phyloP scores from a whole-genome alignment of 495 filamentous ascomycete species.

The Xylaria intraflava region DNA sequence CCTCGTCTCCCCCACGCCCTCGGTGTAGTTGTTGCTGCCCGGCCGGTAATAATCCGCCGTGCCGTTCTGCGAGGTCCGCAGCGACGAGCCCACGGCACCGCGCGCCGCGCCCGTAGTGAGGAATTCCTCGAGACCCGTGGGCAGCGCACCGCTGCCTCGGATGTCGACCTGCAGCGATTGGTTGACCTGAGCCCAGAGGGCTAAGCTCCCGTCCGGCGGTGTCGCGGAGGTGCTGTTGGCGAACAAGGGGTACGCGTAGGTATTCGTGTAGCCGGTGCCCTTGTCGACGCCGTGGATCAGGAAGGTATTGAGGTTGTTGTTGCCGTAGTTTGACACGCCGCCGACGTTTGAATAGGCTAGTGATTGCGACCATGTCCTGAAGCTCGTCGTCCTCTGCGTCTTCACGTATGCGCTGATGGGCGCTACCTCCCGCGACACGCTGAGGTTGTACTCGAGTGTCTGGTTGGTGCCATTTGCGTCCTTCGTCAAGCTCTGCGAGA shows the following conservation, averaged over 20 bases:
- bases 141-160: slow-evolving; percentile 53
- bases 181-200: slow-evolving; percentile 52
- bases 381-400: slow-evolving; percentile 41
- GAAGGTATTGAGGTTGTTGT: slow-evolving; percentile 57
- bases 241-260: slow-evolving; percentile 59
- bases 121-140: slow-evolving; percentile 51
- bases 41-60: slow-evolving; percentile 45
- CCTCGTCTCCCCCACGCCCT: slow-evolving; percentile 45
- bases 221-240: slow-evolving; percentile 50
- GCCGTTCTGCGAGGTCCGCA: slow-evolving; percentile 51
- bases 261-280: slow-evolving; percentile 32
- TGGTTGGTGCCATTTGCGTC: slow-evolving; percentile 50
- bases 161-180: slow-evolving; percentile 53
- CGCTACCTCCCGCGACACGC: slow-evolving; percentile 53
- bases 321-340: slow-evolving; percentile 49
- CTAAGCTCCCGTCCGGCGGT: slow-evolving; percentile 43
- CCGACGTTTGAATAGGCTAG: slow-evolving; percentile 56
- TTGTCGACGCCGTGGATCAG: slow-evolving; percentile 51
- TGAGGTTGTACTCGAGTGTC: slow-evolving; percentile 55
- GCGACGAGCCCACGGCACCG: slow-evolving; percentile 32
- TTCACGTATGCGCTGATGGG: slow-evolving; percentile 46
- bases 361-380: slow-evolving; percentile 54
- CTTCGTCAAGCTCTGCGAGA: slow-evolving; percentile 38
- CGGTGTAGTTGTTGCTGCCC: slow-evolving; percentile 39
- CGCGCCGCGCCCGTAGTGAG: not conserved